Evolutionary conservation across 768 basidiomycete genomes (phyloP), one percentile per base, ranked within the genome.

Genomic region (Pleurotus salmoneostramineus): DNA sequence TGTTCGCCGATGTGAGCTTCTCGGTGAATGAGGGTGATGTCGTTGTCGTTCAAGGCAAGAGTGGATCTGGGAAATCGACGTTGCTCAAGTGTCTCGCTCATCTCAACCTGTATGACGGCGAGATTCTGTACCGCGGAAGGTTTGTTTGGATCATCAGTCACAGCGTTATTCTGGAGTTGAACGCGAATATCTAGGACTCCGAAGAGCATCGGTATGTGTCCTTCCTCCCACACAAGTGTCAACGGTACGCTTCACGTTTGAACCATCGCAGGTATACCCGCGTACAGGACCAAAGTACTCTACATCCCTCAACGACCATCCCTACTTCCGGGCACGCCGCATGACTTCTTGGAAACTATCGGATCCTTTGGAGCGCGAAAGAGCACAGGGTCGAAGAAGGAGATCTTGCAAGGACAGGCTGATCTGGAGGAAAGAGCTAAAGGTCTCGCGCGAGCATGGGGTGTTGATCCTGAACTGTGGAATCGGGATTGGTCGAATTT

Each of bases 281-380:
- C 68, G 14, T 96, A 86, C 71, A 84, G 94, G 51, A 93, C 88
- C 0, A 81, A 79, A 56, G 85, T 96, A 2, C 81, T 87, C 58
- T 96, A 96, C 68, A 86, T 95, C 27, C 93, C 94, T 0, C 94
- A 96, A 70, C 78, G 94, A 42, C 88, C 94, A 0, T 89, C 93
- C 1, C 76, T 95, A n/a, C 82, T 96, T 17, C 83, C 92, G 1
- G 89, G 88, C 3, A 88, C 89, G 2, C 94, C 94, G 0, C 76
- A 79, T 21, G 85, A 88, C 58, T 91, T 95, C 63, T 72, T 95
- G 57, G 66, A 70, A 3, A 74, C 80, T 0, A 72, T 94, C 59
- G 72, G 74, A 32, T 71, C 75, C 5, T 88, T 91, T 65, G 52
- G 76, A 75, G 59, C 84, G 72, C 69, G 74, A 66, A 66, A 72